Evolutionary conservation across 192 early-diverging fungal species (phyloP).

Genomic region (Rhizophagus clarus): DNA sequence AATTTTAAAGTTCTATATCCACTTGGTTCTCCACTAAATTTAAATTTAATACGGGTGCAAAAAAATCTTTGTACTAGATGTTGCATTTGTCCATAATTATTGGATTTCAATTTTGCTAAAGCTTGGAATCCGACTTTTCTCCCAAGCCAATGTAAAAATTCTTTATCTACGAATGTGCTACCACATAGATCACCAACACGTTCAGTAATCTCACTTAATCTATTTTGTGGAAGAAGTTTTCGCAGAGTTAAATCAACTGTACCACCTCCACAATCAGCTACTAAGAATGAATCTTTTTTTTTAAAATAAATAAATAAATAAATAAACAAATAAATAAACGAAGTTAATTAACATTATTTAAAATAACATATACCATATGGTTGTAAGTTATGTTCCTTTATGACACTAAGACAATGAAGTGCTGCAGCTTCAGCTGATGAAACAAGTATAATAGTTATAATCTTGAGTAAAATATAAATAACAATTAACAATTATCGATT

Average conservation of each 20-base stretch:
- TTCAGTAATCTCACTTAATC: slow-evolving; percentile 33
- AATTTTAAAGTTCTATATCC: not conserved
- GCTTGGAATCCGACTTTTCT: not conserved
- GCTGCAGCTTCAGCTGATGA: slow-evolving; percentile 9
- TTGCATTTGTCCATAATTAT: slow-evolving; percentile 23
- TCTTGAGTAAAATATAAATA: not conserved
- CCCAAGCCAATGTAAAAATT: slow-evolving; percentile 25
- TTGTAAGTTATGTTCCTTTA: not conserved
- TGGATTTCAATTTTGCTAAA: not conserved
- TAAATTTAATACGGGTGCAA: slow-evolving; percentile 5
- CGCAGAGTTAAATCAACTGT: slow-evolving; percentile 47
- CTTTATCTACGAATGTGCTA: slow-evolving; percentile 5
- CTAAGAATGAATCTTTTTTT: slow-evolving; percentile 38
- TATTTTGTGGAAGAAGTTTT: slow-evolving; percentile 4
- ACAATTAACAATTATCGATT: not conserved
- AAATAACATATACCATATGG: not conserved
- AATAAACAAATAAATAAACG: too few relatives aligned
- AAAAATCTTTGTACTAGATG: slow-evolving; percentile 16
- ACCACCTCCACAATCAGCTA: slow-evolving; percentile 51
- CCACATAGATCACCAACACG: slow-evolving; percentile 24
- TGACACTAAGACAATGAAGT: not conserved
- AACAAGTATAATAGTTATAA: not conserved
- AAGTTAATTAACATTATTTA: not conserved
- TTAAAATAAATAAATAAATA: too few relatives aligned
- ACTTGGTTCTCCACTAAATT: not conserved